Evolutionary conservation across 306 rosid species (phyloP).

Genomic region (Casuarina cunninghamiana): DNA sequence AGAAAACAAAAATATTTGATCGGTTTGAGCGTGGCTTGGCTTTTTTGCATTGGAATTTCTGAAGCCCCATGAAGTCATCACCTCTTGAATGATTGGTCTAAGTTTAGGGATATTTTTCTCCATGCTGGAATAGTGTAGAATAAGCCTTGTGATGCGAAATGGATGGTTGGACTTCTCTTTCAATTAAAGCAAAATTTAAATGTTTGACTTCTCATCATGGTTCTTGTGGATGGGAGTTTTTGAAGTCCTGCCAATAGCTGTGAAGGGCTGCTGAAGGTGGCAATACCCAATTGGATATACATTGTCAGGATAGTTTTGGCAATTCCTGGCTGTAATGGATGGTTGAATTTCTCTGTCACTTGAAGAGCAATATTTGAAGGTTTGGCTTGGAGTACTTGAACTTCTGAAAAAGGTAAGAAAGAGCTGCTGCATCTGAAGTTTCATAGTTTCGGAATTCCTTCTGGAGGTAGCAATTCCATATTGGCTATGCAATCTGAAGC

Average conservation of each 20-base stretch:
- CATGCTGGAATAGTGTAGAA: neutral
- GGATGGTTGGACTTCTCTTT: neutral
- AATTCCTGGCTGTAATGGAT: no score
- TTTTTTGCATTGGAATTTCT: neutral
- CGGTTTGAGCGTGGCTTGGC: neutral
- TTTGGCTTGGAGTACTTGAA: no score
- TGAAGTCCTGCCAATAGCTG: neutral
- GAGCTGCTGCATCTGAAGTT: neutral
- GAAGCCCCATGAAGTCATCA: neutral
- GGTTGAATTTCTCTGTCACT: no score
- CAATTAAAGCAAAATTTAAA: neutral
- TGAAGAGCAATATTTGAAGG: no score
- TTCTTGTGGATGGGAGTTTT: constrained; percentile 13
- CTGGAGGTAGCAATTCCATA: neutral
- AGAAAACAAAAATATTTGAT: neutral
- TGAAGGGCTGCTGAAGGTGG: neutral
- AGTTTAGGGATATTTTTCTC: neutral
- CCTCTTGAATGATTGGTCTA: neutral
- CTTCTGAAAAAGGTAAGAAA: neutral
- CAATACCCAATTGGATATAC: no score
- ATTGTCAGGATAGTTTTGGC: no score
- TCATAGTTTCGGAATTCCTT: neutral
- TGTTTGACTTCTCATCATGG: neutral
- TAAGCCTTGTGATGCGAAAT: neutral
- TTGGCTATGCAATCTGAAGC: neutral